These are phyloP conservation scores for Hirschioporus abietinus DNA, from an alignment of 768 basidiomycete species.

Conservation along the genomic window DNA sequence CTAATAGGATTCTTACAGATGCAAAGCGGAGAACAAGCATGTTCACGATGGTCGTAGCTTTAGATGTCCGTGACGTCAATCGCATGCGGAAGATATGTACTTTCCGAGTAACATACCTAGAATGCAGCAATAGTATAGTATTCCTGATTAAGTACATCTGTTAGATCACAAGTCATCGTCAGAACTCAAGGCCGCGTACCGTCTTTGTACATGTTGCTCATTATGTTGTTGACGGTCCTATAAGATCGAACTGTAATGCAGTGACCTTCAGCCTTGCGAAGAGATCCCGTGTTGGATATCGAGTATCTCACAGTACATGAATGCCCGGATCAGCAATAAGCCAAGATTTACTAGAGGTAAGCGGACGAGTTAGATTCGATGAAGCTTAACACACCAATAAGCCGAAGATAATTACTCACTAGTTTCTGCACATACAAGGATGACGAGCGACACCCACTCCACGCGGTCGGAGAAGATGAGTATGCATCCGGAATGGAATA, in stretches of 20 bases:
- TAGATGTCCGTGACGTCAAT: background rate
- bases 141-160: background rate
- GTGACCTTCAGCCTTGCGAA: background rate
- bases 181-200: background rate
- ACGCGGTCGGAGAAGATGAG: background rate
- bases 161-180: background rate
- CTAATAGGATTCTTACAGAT: background rate
- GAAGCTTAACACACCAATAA: background rate
- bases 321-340: background rate
- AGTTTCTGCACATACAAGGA: background rate
- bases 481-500: background rate
- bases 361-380: background rate
- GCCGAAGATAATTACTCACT: background rate
- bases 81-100: too few relatives aligned
- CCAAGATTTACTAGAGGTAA: background rate
- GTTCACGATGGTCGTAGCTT: background rate
- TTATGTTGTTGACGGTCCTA: background rate
- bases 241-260: background rate
- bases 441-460: background rate
- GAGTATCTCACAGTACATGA: background rate
- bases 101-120: background rate
- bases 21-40: background rate
- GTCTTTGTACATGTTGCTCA: background rate
- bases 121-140: background rate
- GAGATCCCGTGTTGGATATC: background rate